A percentile compares a stretch with the other conserved stretches of the same genome.
Conservation (phyloP, 345 rosid species). For the Citrus unshiu region DNA sequence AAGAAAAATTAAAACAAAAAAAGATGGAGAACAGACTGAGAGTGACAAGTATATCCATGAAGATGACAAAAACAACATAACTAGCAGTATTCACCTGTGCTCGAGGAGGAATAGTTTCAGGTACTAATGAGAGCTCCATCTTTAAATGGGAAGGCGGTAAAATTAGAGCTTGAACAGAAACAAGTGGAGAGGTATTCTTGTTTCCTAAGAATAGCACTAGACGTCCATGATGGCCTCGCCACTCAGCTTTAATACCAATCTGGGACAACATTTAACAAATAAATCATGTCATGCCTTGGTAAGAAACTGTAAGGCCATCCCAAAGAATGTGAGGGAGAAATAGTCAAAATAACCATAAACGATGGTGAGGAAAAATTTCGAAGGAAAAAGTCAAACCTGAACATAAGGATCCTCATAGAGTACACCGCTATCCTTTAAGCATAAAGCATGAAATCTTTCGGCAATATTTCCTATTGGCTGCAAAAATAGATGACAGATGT, state of each 20-base stretch:
- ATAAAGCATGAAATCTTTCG: constrained; percentile 86
- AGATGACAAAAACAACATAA: background rate
- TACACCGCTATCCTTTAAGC: constrained; percentile 96
- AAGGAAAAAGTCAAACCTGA: constrained; percentile 48
- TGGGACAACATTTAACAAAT: constrained; percentile 27
- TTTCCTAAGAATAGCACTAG: constrained; percentile 96
- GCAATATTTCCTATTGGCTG: constrained; percentile 86
- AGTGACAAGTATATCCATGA: background rate
- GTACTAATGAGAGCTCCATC: constrained; percentile 83
- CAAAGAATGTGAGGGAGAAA: background rate
- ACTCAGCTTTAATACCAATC: constrained; percentile 98
- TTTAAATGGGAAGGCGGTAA: constrained; percentile 90
- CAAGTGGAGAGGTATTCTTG: constrained; percentile 83
- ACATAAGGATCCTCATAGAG: constrained; percentile 89
- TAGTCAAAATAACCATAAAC: background rate
- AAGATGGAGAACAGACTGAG: background rate
- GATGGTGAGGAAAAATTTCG: background rate
- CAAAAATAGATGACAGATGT: constrained; percentile 18
- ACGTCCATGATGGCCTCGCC: constrained; percentile 91
- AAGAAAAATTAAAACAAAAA: background rate
- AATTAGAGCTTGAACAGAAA: constrained; percentile 73
- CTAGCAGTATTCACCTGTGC: constrained; percentile 65
- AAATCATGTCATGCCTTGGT: background rate
- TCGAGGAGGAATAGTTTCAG: constrained; percentile 97
- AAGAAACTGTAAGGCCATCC: background rate